Percentiles rank a stretch among this genome's conserved stretches.
Evolutionary conservation across 768 basidiomycete genomes (phyloP).

Genomic region (Panaeolus papilionaceus): DNA sequence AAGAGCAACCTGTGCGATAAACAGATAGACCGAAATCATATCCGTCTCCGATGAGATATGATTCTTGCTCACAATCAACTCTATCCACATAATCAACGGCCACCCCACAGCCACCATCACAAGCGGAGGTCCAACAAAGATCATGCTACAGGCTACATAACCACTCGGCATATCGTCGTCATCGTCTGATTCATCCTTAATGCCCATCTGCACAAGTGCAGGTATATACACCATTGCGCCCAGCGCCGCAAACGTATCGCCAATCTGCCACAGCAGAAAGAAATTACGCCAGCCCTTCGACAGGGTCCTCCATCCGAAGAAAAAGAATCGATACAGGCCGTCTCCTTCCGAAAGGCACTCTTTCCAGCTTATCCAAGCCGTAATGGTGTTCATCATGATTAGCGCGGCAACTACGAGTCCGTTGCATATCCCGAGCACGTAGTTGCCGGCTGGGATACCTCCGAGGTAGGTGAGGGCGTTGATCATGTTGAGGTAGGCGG

Average conservation of each 20-base stretch:
- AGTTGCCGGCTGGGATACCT: conserved; percentile 19
- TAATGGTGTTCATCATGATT: conserved; percentile 18
- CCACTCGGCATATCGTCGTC: background rate
- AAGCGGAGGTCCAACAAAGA: background rate
- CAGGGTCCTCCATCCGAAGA: conserved; percentile 23
- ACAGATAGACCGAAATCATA: conserved; percentile 23
- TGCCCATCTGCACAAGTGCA: background rate
- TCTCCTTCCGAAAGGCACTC: conserved; percentile 21
- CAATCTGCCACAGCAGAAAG: conserved; percentile 16
- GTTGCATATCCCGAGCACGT: background rate
- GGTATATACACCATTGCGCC: background rate
- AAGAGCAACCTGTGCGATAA: background rate
- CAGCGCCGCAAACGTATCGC: conserved; percentile 17
- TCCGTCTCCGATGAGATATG: conserved; percentile 23
- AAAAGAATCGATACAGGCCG: conserved; percentile 20
- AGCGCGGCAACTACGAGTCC: conserved; percentile 18
- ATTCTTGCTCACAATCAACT: conserved; percentile 19
- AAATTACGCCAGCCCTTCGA: conserved; percentile 19
- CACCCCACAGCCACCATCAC: conserved; percentile 11
- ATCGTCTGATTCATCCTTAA: background rate
- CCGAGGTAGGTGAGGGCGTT: conserved; percentile 22
- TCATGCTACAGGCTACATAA: background rate
- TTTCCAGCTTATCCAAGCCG: conserved; percentile 19
- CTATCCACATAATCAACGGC: conserved; percentile 20
- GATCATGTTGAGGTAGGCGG: conserved; percentile 18